Base-by-base conservation (phyloP, 208 protist species). In the Wallacemonas rigidus region DNA sequence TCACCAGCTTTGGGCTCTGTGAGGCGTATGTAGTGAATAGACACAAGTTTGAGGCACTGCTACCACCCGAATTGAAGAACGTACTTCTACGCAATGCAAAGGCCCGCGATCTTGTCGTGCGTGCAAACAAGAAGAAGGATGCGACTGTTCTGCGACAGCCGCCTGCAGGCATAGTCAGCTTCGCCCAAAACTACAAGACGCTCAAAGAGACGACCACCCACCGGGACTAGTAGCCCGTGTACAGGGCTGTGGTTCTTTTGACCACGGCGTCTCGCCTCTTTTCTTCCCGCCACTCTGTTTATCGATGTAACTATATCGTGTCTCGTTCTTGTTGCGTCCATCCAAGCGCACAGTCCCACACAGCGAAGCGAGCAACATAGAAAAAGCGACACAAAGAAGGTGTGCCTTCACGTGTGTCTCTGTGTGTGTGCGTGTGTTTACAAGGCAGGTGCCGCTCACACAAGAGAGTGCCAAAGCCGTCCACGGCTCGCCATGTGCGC, bases 1-100 rank as follows among this genome's bases (percentile, higher is more conserved):
- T 88, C 1, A 90, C 82, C 35, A 94, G 91, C 57, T 89, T 90
- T 57, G 89, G 89, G 0, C 61, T 94, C 4, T 89, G 88, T 5
- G 87, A 96, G 67, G 91, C 88, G 35, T 88, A 87, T 62, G 76
- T 91, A 2, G 77, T 96, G 35, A 80, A 92, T 14, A 65, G 68
- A 44, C 50, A 79, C 8, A 77, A 81, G 54, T 69, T 94, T 36
- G 83, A 93, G 56, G 53, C 71, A 3, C 44, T 84, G 7, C 60
- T 96, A 44, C 80, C 91, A 5, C 15, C 69, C 9, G 81, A 87
- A 55, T 76, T 93, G 14, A 80, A 78, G 2, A 47, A 2, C 2
- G 75, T 94, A 48, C 81, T 94, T 50, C 68, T 73, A 17, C 73
- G 77, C 11, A 80, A 82, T 45, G 72, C 69, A 17, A 75, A 80